Conservation (phyloP, 1,284 basidiomycete genomes). For the Ceratorhiza oryzae-sativae region DNA sequence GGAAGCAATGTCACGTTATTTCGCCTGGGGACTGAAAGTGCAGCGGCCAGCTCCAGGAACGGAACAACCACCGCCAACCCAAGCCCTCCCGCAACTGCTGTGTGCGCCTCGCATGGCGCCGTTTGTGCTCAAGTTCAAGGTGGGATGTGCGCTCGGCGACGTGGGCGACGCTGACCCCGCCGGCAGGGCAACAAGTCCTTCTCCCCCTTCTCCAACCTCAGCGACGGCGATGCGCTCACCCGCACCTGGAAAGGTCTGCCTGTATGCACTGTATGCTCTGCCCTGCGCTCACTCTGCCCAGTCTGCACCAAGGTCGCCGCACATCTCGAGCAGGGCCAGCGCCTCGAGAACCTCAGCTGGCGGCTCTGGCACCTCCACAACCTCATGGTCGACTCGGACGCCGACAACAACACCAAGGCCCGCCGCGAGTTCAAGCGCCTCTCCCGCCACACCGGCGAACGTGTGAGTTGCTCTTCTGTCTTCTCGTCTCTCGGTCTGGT, state of each 20-base stretch:
- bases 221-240: constrained; percentile 79
- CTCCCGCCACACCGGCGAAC: constrained; percentile 83
- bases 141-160: constrained; percentile 12
- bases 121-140: constrained; percentile 47
- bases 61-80: constrained; percentile 26
- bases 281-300: neutral
- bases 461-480: constrained; percentile 54
- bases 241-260: constrained; percentile 75
- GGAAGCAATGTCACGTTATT: constrained; percentile 40
- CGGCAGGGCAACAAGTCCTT: constrained; percentile 85
- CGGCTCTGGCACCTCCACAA: constrained; percentile 86
- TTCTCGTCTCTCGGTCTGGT: neutral
- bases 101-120: constrained; percentile 39
- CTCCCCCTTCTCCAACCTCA: constrained; percentile 84
- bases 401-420: constrained; percentile 67
- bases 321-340: constrained; percentile 78
- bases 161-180: constrained; percentile 3
- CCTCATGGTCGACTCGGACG: constrained; percentile 82
- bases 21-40: constrained; percentile 13
- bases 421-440: constrained; percentile 87
- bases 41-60: constrained; percentile 17
- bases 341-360: constrained; percentile 87
- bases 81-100: neutral
- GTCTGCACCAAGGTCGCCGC: constrained; percentile 63
- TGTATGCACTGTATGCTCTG: neutral